Percentiles rank a stretch among this genome's conserved stretches.
phyloP scores from a whole-genome alignment of 2,329 filamentous ascomycete genomes.

The Atkinsonella hypoxylon region DNA sequence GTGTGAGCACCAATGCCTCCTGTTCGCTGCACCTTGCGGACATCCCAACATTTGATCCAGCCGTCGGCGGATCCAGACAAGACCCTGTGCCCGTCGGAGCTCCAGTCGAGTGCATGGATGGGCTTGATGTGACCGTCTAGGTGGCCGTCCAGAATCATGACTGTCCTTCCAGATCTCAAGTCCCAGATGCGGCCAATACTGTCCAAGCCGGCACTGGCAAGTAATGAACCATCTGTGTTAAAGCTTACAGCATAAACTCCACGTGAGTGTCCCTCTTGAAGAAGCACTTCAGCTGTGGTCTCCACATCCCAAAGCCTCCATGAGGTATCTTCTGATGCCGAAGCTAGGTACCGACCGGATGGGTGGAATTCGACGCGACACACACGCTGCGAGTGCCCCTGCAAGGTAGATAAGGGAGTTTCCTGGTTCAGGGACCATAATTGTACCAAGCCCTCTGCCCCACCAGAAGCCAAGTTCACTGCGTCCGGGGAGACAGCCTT shows the following conservation, averaged over 20 bases:
- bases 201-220: slow-evolving; percentile 87
- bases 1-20: slow-evolving; percentile 85
- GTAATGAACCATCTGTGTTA: slow-evolving; percentile 78
- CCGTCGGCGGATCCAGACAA: slow-evolving; percentile 88
- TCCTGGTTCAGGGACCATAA: slow-evolving; percentile 85
- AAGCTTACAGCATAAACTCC: slow-evolving; percentile 87
- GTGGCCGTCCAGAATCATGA: slow-evolving; percentile 90
- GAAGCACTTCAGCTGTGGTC: slow-evolving; percentile 67
- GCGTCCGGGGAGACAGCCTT: slow-evolving; percentile 58
- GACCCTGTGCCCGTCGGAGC: slow-evolving; percentile 79
- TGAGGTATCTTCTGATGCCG: slow-evolving; percentile 89
- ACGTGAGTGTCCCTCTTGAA: slow-evolving; percentile 90
- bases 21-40: slow-evolving; percentile 73
- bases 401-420: slow-evolving; percentile 69
- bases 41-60: slow-evolving; percentile 96
- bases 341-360: slow-evolving; percentile 78
- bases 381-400: slow-evolving; percentile 76
- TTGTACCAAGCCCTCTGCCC: slow-evolving; percentile 76
- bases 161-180: slow-evolving; percentile 77
- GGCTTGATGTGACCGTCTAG: slow-evolving; percentile 73
- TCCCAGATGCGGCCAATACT: slow-evolving; percentile 96
- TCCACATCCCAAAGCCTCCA: slow-evolving; percentile 95
- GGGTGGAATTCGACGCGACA: slow-evolving; percentile 93
- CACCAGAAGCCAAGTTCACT: slow-evolving; percentile 82
- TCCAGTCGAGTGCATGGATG: slow-evolving; percentile 90